phyloP scores from a whole-genome alignment of 163 green algal genomes.

The Scenedesmus sp. region DNA sequence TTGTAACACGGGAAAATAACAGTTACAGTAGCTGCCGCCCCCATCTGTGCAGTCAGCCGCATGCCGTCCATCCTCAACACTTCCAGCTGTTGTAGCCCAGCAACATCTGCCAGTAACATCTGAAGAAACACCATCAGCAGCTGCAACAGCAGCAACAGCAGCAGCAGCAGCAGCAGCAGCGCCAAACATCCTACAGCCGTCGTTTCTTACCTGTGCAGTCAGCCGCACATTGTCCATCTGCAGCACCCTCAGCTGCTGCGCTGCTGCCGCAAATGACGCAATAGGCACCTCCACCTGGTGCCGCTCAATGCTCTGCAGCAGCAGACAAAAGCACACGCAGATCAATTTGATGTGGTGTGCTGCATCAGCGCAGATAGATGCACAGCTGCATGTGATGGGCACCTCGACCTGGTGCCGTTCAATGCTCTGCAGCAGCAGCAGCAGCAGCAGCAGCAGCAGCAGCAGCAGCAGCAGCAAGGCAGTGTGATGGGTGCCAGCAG shows the following conservation, averaged over 20 bases:
- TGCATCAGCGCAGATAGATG: neutral
- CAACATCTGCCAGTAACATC: neutral
- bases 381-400: no score
- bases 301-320: constrained; percentile 33
- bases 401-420: neutral
- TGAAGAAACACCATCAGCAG: neutral
- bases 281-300: neutral
- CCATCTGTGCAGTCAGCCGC: neutral
- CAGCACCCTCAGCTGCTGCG: neutral
- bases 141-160: neutral
- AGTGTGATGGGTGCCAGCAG: neutral
- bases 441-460: no score
- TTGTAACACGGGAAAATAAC: neutral
- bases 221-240: constrained; percentile 42
- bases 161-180: neutral
- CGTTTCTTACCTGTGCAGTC: neutral
- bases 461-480: neutral
- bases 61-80: neutral
- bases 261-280: neutral
- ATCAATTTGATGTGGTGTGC: no score
- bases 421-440: neutral
- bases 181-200: neutral
- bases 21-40: no score
- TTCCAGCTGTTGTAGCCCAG: neutral
- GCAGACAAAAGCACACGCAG: neutral